A percentile compares a stretch with the other conserved stretches of the same genome.
Evolutionary conservation across 2,329 filamentous ascomycete species (phyloP).

Genomic region (Aureobasidium sp.): DNA sequence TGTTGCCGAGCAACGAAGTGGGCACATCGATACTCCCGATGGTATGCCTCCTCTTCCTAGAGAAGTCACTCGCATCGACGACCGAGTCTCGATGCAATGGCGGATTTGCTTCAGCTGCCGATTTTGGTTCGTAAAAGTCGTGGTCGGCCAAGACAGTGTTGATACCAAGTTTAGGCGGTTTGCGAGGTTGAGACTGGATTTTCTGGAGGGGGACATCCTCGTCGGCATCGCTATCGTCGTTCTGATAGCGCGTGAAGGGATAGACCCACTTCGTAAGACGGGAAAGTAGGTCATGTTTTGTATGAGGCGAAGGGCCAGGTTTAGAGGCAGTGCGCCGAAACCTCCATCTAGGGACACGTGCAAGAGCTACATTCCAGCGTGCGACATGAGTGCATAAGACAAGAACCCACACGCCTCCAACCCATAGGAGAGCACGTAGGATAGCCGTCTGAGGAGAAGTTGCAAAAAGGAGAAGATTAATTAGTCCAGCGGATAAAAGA

Average conservation of each 20-base stretch:
- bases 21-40: constrained; percentile 11
- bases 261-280: constrained; percentile 5
- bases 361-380: constrained; percentile 75
- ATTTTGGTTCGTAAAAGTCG: constrained; percentile 8
- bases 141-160: background rate
- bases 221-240: constrained; percentile 41
- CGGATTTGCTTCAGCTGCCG: constrained; percentile 3
- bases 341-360: constrained; percentile 85
- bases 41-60: constrained; percentile 14
- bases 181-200: constrained; percentile 18
- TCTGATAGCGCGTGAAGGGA: constrained; percentile 11
- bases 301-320: constrained; percentile 24
- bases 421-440: constrained; percentile 39
- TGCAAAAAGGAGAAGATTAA: constrained; percentile 73
- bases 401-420: constrained; percentile 67
- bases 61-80: background rate
- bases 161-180: constrained; percentile 1
- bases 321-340: constrained; percentile 12
- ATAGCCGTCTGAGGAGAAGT: constrained; percentile 50
- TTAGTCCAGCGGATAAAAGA: constrained; percentile 71
- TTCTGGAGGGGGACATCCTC: constrained; percentile 31
- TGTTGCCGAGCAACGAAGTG: background rate
- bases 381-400: constrained; percentile 67
- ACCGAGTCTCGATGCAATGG: background rate
- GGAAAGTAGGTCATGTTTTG: constrained; percentile 21